Evolutionary conservation across 257 asterid species (phyloP), one percentile per base, ranked within the genome.

Genomic region (Thymus mandschuricus): DNA sequence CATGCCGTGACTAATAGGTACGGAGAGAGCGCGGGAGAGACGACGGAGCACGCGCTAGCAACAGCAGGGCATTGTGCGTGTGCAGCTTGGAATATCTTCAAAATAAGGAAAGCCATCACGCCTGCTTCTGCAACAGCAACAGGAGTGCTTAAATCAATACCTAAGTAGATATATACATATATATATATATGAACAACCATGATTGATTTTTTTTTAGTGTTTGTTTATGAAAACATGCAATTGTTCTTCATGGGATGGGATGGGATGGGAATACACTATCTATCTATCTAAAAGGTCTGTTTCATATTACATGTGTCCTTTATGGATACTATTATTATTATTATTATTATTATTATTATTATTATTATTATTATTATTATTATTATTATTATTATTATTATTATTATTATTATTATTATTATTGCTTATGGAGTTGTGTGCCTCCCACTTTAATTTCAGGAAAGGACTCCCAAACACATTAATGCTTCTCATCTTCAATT

Each of bases 11-110:
- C 89, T 29, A 66, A 86, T 35, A 86, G 96, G 87, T 92, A 54
- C 40, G 98, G 97, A 60, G 97, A 88, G 73, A 83, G 63, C 69
- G 97, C 97, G 10, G 98, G 97, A 46, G 96, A 88, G 81, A 89
- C 95, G 63, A 88, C 97, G 9, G 90, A 72, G 72, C 92, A 92
- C 60, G 91, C 80, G 2, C 59, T 90, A 13, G 95, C 95, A 58
- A 81, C 92, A 0, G 91, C 86, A 21, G 98, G 98, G 51, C 94
- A 92, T 52, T 71, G 79, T 72, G 83, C 81, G 3, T 88, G 95
- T 5, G 83, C 92, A 12, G 98, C 96, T 48, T 92, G 96, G 96
- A 90, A 90, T 71, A 84, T 92, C 0, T 74, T 90, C 81, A 92
- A 92, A 81, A 85, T 92, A 45, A 70, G 98, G 28, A 92, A 88